Conservation (phyloP, 108 stramenopile species). For the Hondaea fermentalgiana region DNA sequence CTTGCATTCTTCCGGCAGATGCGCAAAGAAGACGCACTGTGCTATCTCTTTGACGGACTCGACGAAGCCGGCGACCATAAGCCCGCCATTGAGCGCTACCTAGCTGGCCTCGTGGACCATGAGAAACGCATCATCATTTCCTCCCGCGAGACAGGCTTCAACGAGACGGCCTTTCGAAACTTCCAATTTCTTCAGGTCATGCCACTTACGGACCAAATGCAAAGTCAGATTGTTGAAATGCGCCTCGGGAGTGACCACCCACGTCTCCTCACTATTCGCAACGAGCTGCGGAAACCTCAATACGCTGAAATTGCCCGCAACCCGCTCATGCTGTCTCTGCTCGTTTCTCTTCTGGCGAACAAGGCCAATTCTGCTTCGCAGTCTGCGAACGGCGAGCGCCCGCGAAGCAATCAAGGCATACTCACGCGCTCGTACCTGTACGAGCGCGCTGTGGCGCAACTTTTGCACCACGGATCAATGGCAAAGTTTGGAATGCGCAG, state of each 20-base stretch:
- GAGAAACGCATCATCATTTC: not conserved
- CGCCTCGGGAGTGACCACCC: not conserved
- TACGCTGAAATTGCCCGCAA: not conserved
- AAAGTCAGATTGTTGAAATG: not conserved
- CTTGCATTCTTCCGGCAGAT: not conserved
- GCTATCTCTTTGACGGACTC: not conserved
- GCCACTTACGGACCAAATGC: slow-evolving; percentile 7
- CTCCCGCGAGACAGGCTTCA: not conserved
- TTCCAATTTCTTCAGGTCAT: not conserved
- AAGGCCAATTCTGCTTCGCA: not conserved
- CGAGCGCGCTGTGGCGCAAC: not conserved
- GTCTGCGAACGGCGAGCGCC: too few relatives aligned
- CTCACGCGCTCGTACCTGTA: not conserved
- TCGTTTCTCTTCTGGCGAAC: not conserved
- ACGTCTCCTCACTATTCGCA: not conserved
- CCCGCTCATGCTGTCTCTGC: not conserved
- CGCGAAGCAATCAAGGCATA: too few relatives aligned
- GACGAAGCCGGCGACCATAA: slow-evolving; percentile 6
- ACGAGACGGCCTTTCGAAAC: not conserved
- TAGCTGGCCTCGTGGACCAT: not conserved
- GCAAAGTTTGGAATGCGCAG: not conserved
- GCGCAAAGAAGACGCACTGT: not conserved
- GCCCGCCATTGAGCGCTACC: not conserved
- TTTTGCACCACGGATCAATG: not conserved
- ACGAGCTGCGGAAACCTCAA: not conserved